Evolutionary conservation across 2,329 filamentous ascomycete genomes (phyloP).

Genomic region (Pleurostoma richardsiae): DNA sequence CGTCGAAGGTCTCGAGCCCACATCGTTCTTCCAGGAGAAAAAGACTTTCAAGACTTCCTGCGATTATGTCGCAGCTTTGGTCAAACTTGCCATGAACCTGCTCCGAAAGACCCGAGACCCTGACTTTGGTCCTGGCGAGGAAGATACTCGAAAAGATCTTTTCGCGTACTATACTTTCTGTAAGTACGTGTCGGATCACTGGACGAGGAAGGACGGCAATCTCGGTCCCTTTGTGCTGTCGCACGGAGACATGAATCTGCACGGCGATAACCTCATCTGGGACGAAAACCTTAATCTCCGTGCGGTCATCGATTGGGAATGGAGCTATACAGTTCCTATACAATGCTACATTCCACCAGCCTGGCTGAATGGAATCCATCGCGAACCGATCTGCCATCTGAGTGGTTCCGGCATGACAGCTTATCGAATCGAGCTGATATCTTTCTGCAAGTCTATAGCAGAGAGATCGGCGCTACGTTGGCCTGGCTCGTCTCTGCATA

Average conservation of each 20-base stretch:
- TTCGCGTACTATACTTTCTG: neutral
- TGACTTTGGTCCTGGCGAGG: too few species aligned
- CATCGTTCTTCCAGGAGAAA: too few species aligned
- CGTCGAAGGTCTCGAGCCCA: too few species aligned
- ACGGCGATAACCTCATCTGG: conserved; percentile 12
- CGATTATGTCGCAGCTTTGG: too few species aligned
- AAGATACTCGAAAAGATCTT: too few species aligned
- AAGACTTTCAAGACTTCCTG: too few species aligned
- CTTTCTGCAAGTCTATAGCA: neutral
- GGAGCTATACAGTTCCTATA: conserved; percentile 12
- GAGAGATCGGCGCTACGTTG: neutral
- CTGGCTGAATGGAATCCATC: neutral
- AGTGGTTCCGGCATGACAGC: neutral
- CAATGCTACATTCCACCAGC: conserved; percentile 11
- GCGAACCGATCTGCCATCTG: neutral
- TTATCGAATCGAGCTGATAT: neutral
- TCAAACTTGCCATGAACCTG: too few species aligned
- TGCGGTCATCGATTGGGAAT: conserved; percentile 14
- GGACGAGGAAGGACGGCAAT: neutral
- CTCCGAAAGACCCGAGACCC: too few species aligned
- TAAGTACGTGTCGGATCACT: neutral
- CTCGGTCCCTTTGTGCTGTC: conserved; percentile 16
- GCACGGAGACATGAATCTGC: conserved; percentile 15
- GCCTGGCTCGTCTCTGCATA: neutral
- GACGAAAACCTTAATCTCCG: conserved; percentile 8